These are phyloP conservation scores for Venturia effusa DNA, from an alignment of 2,329 filamentous ascomycete genomes.

Conservation along the genomic window DNA sequence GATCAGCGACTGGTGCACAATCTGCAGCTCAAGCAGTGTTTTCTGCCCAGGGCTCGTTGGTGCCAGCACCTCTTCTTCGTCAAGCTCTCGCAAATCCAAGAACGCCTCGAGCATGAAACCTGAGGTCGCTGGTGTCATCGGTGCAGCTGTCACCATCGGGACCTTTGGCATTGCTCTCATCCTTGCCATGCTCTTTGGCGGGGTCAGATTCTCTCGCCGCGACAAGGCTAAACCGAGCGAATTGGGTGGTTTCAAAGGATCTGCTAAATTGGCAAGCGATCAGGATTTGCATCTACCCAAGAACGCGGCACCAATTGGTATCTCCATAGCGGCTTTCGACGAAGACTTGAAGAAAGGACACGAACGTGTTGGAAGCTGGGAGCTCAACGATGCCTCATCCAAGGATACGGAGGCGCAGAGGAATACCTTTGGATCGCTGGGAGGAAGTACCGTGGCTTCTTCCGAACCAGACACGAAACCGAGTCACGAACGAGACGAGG, in stretches of 20 bases:
- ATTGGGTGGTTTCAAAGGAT: conserved; percentile 46
- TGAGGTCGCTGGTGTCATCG: conserved; percentile 44
- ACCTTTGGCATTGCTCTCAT: conserved; percentile 32
- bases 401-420: conserved; percentile 12
- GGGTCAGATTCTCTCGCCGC: conserved; percentile 8
- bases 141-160: conserved; percentile 41
- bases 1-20: conserved; percentile 42
- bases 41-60: conserved; percentile 37
- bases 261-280: conserved; percentile 43
- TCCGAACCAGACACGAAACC: conserved; percentile 23
- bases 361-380: conserved; percentile 48
- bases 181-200: conserved; percentile 17
- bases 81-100: not conserved
- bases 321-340: conserved; percentile 20
- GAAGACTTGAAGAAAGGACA: conserved; percentile 30
- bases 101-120: conserved; percentile 25
- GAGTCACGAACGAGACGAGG: conserved; percentile 36
- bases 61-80: conserved; percentile 1
- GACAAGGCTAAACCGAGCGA: conserved; percentile 29
- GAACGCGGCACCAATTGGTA: conserved; percentile 22
- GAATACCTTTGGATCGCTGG: conserved; percentile 5
- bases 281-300: conserved; percentile 38
- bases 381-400: conserved; percentile 32
- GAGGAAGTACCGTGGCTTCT: conserved; percentile 18
- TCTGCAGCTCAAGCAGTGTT: conserved; percentile 34